Conservation (phyloP, 768 basidiomycete species). For the Boletus fagicola region DNA sequence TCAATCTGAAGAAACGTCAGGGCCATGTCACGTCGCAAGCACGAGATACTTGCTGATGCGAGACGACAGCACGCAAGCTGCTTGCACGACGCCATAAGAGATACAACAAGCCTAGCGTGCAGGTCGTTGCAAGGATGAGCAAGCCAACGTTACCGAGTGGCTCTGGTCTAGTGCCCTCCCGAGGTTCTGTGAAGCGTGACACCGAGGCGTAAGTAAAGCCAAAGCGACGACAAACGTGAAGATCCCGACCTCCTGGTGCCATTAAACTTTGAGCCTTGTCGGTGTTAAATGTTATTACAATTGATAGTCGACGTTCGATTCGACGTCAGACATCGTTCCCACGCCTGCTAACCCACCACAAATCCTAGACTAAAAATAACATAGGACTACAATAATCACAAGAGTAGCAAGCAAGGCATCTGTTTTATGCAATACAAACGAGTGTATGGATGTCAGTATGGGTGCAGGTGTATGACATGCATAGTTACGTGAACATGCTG, state of each 20-base stretch:
- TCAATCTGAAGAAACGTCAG: constrained; percentile 43
- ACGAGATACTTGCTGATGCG: constrained; percentile 51
- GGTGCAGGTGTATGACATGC: constrained; percentile 2
- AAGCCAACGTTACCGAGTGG: constrained; percentile 58
- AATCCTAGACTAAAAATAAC: constrained; percentile 3
- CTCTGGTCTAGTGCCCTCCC: constrained; percentile 56
- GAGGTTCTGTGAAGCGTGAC: constrained; percentile 46
- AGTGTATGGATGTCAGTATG: constrained; percentile 1
- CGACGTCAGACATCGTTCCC: not conserved
- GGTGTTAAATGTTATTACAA: not conserved
- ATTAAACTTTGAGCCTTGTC: constrained; percentile 7
- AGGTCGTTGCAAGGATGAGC: constrained; percentile 56
- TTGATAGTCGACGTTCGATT: not conserved
- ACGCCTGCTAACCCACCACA: not conserved
- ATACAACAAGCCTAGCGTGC: constrained; percentile 55
- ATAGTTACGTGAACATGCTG: constrained; percentile 1
- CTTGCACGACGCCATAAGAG: constrained; percentile 63
- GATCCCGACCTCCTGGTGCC: constrained; percentile 27
- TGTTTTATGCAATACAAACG: constrained; percentile 7
- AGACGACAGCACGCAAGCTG: constrained; percentile 53
- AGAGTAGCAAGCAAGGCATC: constrained; percentile 6
- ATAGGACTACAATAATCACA: constrained; percentile 9
- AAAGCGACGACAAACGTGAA: not conserved
- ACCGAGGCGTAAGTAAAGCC: not conserved
- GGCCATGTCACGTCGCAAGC: not conserved